These are phyloP conservation scores for Ceratobasidium sp. DNA, from an alignment of 1,284 basidiomycete species.

Conservation along the genomic window DNA sequence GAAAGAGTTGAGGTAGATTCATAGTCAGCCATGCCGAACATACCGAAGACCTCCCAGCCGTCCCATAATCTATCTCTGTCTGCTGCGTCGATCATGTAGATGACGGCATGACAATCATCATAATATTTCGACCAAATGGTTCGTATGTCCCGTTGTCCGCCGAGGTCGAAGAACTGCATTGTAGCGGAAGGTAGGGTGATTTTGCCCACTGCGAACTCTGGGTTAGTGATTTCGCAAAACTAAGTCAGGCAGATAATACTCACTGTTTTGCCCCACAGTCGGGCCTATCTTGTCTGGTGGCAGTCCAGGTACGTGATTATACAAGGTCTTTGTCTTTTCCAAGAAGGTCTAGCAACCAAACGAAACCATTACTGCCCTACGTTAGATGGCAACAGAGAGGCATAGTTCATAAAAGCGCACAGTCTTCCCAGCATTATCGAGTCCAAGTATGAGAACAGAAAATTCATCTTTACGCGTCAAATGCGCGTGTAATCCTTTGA, in stretches of 20 bases:
- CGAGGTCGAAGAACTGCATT: slow-evolving; percentile 93
- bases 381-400: not conserved
- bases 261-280: slow-evolving; percentile 95
- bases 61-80: slow-evolving; percentile 87
- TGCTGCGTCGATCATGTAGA: slow-evolving; percentile 89
- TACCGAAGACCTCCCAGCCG: slow-evolving; percentile 95
- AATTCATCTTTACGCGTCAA: slow-evolving; percentile 94
- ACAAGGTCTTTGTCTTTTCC: slow-evolving; percentile 91
- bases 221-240: not conserved
- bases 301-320: slow-evolving; percentile 85
- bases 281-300: slow-evolving; percentile 90
- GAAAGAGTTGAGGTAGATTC: not conserved
- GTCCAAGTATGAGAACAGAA: slow-evolving; percentile 84
- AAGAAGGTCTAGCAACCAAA: slow-evolving; percentile 73
- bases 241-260: slow-evolving; percentile 48
- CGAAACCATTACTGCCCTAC: slow-evolving; percentile 34
- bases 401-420: slow-evolving; percentile 58
- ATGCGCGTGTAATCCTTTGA: slow-evolving; percentile 89
- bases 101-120: slow-evolving; percentile 93
- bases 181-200: slow-evolving; percentile 91
- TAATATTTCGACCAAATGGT: slow-evolving; percentile 95
- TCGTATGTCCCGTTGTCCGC: slow-evolving; percentile 89
- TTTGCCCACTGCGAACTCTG: slow-evolving; percentile 74
- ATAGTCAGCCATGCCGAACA: slow-evolving; percentile 49
- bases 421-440: slow-evolving; percentile 91